These are phyloP conservation scores for Hanseniaspora meyeri DNA, from an alignment of 805 yeast genomes.

Conservation along the genomic window DNA sequence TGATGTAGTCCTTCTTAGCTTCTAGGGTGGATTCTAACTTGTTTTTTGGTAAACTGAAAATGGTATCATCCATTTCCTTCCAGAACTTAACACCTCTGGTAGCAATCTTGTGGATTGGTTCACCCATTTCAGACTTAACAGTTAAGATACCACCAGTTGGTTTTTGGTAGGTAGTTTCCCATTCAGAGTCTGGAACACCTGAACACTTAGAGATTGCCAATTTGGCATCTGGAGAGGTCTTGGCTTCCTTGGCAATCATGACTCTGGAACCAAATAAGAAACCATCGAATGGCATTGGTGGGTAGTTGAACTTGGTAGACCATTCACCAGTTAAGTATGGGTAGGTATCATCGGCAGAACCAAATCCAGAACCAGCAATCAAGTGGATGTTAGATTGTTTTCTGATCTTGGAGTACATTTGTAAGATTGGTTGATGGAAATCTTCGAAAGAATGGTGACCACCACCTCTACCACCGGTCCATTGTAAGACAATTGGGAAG, in stretches of 20 bases:
- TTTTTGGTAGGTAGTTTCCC: slow-evolving; percentile 91
- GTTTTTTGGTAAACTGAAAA: slow-evolving; percentile 81
- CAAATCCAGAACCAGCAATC: slow-evolving; percentile 97
- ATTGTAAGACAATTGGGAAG: slow-evolving; percentile 94
- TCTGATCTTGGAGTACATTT: slow-evolving; percentile 91
- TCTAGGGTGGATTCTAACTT: slow-evolving; percentile 69
- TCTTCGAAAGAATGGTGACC: slow-evolving; percentile 99
- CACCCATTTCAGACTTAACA: slow-evolving; percentile 98
- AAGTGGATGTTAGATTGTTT: slow-evolving; percentile 77
- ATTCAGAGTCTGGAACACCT: slow-evolving; percentile 76
- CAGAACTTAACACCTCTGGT: slow-evolving; percentile 95
- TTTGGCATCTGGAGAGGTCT: slow-evolving; percentile 88
- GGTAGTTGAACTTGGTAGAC: slow-evolving; percentile 78
- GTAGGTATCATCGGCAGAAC: slow-evolving; percentile 90
- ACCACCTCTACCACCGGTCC: slow-evolving; percentile 99
- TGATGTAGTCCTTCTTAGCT: slow-evolving; percentile 77
- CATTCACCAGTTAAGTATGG: slow-evolving; percentile 96
- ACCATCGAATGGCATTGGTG: slow-evolving; percentile 99
- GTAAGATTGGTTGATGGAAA: slow-evolving; percentile 93
- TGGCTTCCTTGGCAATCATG: slow-evolving; percentile 94
- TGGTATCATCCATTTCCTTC: slow-evolving; percentile 92
- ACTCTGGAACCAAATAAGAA: slow-evolving; percentile 90
- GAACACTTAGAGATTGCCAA: slow-evolving; percentile 77
- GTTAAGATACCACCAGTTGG: slow-evolving; percentile 96
- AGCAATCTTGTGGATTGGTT: slow-evolving; percentile 96